A percentile compares a stretch with the other conserved stretches of the same genome.
Evolutionary conservation across 1,139 yeast genomes (phyloP).

Genomic region (Magnusiomyces suaveolens): DNA sequence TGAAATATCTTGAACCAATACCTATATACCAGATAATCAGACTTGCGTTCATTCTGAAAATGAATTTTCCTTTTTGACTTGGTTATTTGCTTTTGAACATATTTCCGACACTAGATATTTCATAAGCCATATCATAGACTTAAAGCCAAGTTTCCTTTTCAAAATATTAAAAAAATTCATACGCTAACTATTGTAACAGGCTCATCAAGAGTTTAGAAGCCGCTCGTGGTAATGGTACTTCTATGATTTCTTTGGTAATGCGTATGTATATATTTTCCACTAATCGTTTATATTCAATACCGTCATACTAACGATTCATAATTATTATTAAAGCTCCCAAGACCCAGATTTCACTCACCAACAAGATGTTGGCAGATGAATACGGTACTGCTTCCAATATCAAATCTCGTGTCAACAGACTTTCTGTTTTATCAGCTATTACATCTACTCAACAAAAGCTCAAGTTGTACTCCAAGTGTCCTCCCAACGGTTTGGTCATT

Average conservation of each 20-base stretch:
- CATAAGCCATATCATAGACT: no score
- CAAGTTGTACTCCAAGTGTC: conserved; percentile 80
- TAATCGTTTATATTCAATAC: neutral
- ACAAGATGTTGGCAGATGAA: conserved; percentile 93
- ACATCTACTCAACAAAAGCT: conserved; percentile 95
- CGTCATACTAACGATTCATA: neutral
- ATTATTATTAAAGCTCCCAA: conserved; percentile 51
- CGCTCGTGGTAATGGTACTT: conserved; percentile 97
- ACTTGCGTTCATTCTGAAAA: no score
- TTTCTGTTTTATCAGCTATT: conserved; percentile 90
- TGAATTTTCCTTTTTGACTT: no score
- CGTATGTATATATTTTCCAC: conserved; percentile 16
- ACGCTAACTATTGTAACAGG: no score
- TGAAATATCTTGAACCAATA: no score
- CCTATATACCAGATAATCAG: no score
- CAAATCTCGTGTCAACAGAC: conserved; percentile 92
- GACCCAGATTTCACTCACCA: conserved; percentile 80
- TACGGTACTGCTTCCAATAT: conserved; percentile 98
- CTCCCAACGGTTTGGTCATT: conserved; percentile 86
- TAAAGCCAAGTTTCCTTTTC: no score
- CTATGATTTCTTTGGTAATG: conserved; percentile 92
- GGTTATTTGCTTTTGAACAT: no score
- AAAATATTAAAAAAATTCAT: no score
- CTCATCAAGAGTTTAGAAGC: conserved; percentile 44
- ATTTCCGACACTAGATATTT: no score